Evolutionary conservation across 2,329 filamentous ascomycete genomes (phyloP), one percentile per base, ranked within the genome.

Genomic region (Penicillium sp.): DNA sequence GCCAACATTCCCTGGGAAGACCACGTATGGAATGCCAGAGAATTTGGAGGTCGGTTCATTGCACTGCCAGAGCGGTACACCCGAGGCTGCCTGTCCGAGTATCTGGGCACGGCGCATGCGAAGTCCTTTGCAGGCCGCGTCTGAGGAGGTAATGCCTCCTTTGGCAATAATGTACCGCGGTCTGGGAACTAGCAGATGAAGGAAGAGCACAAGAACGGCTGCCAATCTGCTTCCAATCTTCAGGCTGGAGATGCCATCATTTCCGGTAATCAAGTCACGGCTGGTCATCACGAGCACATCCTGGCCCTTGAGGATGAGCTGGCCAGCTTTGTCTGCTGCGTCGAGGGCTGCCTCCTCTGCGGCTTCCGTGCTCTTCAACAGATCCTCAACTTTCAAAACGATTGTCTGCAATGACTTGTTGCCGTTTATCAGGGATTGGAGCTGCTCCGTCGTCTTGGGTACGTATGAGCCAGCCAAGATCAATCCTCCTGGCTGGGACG

Each of bases 221-320:
- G 85, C 85, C 5, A 88, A 80, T 0, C 76, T 78, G 1, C 80
- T 78, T 0, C 85, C 85, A 58, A 88, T 86, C 17, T 82, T 78
- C 11, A 88, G 71, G 48, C 81, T 85, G 9, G 80, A 80, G 2
- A 79, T 71, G 31, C 82, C 83, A 61, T 87, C 83, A 0, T 70
- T 69, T 0, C 82, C 83, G 0, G 75, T 79, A 17, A 88, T 77
- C 0, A 88, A 73, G 41, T 82, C 78, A 0, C 86, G 78, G 38
- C 83, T 86, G 0, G 86, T 88, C 85, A 88, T 88, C 44, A 88
- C 74, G 0, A 88, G 74, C 1, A 86, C 83, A 53, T 88, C 85
- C 46, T 81, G 76, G 0, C 84, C 83, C 2, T 74, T 66, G 2
- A 69, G 65, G 8, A 87, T 77, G 45, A 79, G 67, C 1, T 73